Conservation (phyloP, 306 rosid species). For the Casuarina glauca region DNA sequence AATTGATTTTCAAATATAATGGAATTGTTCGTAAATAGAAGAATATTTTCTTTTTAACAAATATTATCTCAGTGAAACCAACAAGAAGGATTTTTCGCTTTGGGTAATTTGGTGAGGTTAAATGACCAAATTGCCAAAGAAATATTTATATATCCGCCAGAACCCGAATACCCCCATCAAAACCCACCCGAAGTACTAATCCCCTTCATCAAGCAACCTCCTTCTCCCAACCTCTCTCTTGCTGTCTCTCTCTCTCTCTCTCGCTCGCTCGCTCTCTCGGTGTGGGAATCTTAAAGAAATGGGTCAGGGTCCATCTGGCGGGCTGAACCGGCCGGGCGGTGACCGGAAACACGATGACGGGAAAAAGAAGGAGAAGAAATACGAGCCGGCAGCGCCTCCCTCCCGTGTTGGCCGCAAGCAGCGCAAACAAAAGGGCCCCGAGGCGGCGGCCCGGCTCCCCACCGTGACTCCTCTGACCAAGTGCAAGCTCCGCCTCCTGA, state of each 20-base stretch:
- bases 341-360: conserved; percentile 51
- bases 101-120: too few species aligned
- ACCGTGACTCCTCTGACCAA: conserved; percentile 55
- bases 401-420: conserved; percentile 63
- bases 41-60: too few species aligned
- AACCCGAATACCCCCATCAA: neutral
- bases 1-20: too few species aligned
- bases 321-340: conserved; percentile 57
- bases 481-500: conserved; percentile 59
- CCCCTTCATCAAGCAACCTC: neutral
- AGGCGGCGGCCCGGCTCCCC: conserved; percentile 59
- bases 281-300: conserved; percentile 3
- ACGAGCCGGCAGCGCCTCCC: conserved; percentile 61
- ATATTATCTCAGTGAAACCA: too few species aligned
- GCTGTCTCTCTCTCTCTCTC: neutral
- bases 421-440: conserved; percentile 64
- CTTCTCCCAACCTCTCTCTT: neutral
- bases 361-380: conserved; percentile 63
- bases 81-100: too few species aligned
- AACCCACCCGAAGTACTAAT: neutral
- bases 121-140: too few species aligned
- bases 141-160: neutral
- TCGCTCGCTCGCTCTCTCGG: neutral
- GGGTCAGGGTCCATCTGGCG: conserved; percentile 71
- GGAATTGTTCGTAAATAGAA: too few species aligned